Evolutionary conservation across 1,284 basidiomycete species (phyloP).

Genomic region (Apiotrichum sp.): DNA sequence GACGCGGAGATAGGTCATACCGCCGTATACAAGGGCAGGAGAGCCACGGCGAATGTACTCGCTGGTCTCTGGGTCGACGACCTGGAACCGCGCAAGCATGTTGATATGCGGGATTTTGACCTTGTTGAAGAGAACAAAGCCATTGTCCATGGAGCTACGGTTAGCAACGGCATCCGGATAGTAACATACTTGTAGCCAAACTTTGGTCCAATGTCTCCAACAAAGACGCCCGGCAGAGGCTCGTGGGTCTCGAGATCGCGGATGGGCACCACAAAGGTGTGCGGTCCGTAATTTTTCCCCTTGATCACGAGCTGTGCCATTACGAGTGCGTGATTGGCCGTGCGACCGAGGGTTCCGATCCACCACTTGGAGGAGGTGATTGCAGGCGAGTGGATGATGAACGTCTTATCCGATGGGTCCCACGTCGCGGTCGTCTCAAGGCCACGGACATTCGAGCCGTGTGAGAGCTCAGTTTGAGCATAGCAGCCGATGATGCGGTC

Average conservation of each 20-base stretch:
- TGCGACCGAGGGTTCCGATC: conserved; percentile 55
- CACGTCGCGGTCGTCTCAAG: conserved; percentile 56
- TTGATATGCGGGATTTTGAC: conserved; percentile 53
- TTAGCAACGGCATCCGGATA: background rate
- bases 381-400: conserved; percentile 53
- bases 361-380: conserved; percentile 52
- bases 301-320: conserved; percentile 54
- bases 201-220: conserved; percentile 56
- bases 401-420: conserved; percentile 52
- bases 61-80: conserved; percentile 48
- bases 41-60: conserved; percentile 48
- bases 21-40: conserved; percentile 55
- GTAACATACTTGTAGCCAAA: conserved; percentile 51
- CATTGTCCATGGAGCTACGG: conserved; percentile 48
- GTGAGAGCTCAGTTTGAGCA: conserved; percentile 51
- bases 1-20: conserved; percentile 52
- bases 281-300: conserved; percentile 53
- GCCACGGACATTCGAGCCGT: conserved; percentile 55
- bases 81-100: conserved; percentile 58
- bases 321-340: conserved; percentile 54
- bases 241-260: conserved; percentile 51
- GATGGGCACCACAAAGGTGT: conserved; percentile 55
- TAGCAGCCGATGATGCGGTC: conserved; percentile 52
- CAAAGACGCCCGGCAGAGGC: conserved; percentile 51
- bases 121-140: conserved; percentile 52